Base-by-base conservation (phyloP, 225 moss, liverwort and hornwort species). In the Pseudoscleropodium purum region DNA sequence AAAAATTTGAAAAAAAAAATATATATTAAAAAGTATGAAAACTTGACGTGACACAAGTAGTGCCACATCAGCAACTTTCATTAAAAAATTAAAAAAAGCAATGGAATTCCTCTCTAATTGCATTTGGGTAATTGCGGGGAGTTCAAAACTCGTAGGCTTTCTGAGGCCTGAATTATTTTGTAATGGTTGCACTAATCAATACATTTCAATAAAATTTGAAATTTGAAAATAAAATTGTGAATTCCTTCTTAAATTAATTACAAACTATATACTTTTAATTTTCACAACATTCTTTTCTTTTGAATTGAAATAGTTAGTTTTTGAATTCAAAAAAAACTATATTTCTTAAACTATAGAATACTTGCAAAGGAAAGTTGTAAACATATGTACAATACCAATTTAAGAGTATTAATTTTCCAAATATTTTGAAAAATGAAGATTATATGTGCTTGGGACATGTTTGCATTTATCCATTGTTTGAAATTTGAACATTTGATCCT, bases 381-480 rank as follows among this genome's bases (percentile, higher is more conserved):
- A 16, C 1, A 72, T 41, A 15, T 15, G 15, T 15, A 72, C 3
- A 1, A 1, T 41, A 41, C 26, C 26, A 41, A 41, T 41, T 3
- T 15, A 26, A 72, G 5, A 41, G 0, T 41, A 15, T 9, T 7
- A 4, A 72, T 72, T 72, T 26, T 41, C 3, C 14, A 70, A 41
- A 70, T 41, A 70, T 39, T 70, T 41, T 26, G 24, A 39, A 26
- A 26, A 25, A 13, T 9, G 3, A 41, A 26, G 26, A 72, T 26
- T 3, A 26, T 41, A 2, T 5, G 15, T 15, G 3, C 9, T 26
- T 0, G 0, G 1, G 9, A 72, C 15, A 72, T 26, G 0, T 25
- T 72, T 39, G 26, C 15, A 72, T 72, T 72, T 15, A 72, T 72
- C 8, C 3, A 26, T 41, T 72, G 9, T 72, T 72, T 6, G 4